These are phyloP conservation scores for Capronia americana DNA, from an alignment of 2,329 filamentous ascomycete species.

Conservation along the genomic window DNA sequence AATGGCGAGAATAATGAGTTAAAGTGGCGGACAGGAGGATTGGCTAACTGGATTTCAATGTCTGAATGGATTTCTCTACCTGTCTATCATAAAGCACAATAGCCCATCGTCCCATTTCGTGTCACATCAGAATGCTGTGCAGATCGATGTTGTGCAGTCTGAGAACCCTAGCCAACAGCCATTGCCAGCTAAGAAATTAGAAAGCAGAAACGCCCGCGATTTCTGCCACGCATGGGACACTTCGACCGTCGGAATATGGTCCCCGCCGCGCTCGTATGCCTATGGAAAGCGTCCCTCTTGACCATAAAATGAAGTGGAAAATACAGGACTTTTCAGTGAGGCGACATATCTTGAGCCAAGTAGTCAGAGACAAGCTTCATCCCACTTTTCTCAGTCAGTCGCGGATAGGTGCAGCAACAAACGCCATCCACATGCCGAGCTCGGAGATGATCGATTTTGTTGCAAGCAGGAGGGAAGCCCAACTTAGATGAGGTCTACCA, in stretches of 20 bases:
- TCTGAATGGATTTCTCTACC: constrained; percentile 31
- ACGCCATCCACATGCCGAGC: constrained; percentile 40
- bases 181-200: constrained; percentile 34
- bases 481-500: constrained; percentile 43
- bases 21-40: background rate
- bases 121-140: constrained; percentile 36
- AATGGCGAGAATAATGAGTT: background rate
- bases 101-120: constrained; percentile 35
- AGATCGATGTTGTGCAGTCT: constrained; percentile 34
- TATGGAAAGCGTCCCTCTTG: constrained; percentile 18
- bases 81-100: constrained; percentile 36
- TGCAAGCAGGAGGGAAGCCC: constrained; percentile 12
- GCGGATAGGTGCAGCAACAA: constrained; percentile 36
- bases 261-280: constrained; percentile 36
- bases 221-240: constrained; percentile 30
- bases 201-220: constrained; percentile 35
- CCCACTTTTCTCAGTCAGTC: constrained; percentile 41
- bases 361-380: constrained; percentile 42
- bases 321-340: constrained; percentile 37
- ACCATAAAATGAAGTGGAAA: constrained; percentile 25
- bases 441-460: constrained; percentile 25
- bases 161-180: constrained; percentile 37
- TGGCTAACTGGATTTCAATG: constrained; percentile 16
- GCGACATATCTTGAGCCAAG: constrained; percentile 40
- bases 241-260: constrained; percentile 29